These are phyloP conservation scores for Pezicula neosporulosa DNA, from an alignment of 2,329 filamentous ascomycete genomes.

Conservation along the genomic window DNA sequence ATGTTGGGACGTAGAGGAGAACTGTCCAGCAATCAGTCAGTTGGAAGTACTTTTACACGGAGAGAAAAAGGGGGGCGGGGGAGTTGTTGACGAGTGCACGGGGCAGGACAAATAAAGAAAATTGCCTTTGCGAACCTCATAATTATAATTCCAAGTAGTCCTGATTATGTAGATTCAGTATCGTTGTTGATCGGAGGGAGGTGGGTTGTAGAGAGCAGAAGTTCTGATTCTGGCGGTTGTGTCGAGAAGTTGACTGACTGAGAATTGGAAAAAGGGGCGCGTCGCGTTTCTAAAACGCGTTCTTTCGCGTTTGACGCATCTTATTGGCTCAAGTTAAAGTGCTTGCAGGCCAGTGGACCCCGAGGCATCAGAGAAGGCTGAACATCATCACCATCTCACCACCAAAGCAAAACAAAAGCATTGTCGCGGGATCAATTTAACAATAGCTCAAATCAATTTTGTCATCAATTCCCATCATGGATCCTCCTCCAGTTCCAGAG, in stretches of 20 bases:
- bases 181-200: background rate
- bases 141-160: too few relatives aligned
- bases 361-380: conserved; percentile 4
- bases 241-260: conserved; percentile 1
- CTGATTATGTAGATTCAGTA: too few relatives aligned
- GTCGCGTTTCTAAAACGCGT: conserved; percentile 5
- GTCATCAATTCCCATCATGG: conserved; percentile 23
- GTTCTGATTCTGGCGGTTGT: background rate
- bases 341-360: background rate
- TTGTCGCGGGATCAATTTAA: background rate
- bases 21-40: conserved; percentile 40
- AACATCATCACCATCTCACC: background rate
- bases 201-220: background rate
- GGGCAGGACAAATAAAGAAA: background rate
- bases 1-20: conserved; percentile 80
- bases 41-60: conserved; percentile 28
- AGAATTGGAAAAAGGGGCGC: conserved; percentile 6
- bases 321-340: background rate
- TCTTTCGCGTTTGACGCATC: background rate
- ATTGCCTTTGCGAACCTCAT: background rate
- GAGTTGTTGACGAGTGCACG: background rate
- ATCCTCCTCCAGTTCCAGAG: conserved; percentile 29
- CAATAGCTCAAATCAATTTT: background rate
- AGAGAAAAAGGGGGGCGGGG: conserved; percentile 5
- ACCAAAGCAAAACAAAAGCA: background rate